Base-by-base conservation (phyloP, 1,284 basidiomycete species). In the Puccinia novopanici region DNA sequence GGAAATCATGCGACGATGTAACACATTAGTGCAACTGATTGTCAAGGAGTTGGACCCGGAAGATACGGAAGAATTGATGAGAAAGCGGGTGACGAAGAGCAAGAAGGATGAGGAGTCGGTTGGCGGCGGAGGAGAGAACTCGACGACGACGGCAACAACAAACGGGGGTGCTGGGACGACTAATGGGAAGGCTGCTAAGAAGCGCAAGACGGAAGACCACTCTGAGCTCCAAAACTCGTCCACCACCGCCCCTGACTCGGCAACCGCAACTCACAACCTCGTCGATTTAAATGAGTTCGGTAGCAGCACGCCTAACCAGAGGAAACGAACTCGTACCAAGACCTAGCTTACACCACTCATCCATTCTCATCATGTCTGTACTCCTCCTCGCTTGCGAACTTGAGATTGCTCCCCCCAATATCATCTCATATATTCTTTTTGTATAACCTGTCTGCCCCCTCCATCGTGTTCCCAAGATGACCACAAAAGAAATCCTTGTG, bases 1-100 rank as follows among this genome's bases (percentile, higher is more conserved):
- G 84, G 97, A 99, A 87, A 88, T 99, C 82, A 91, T 92, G 83
- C 88, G 96, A 83, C 88, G 97, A 77, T 98, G 95, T 84, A 92
- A 92, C 83, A 98, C 96, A 9, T 86, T 99, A 55, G 85, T 98
- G 55, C 89, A 91, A 19, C 92, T 98, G 89, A 93, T 98, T 82
- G 91, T 95, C 87, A 97, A 97, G 88, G 95, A 86, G 50, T 82
- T 96, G 86, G 85, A 85, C 50, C 78, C 78, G 13, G 78, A 80
- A 67, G 78, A 80, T 48, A 48, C 78, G 17, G 78, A 80, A 24
- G 78, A 80, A 42, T 34, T 80, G 57, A 80, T 80, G 71, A 54
- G 78, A 34, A 80, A 80, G 50, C 55, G 78, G 24, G 70, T 52
- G 45, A n/a, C 55, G 24, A 73, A 55, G 42, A 50, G 54, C n/a